Evolutionary conservation across 78 protist genomes (phyloP), one percentile per base, ranked within the genome.

Genomic region (Anaeramoeba flamelloides): DNA sequence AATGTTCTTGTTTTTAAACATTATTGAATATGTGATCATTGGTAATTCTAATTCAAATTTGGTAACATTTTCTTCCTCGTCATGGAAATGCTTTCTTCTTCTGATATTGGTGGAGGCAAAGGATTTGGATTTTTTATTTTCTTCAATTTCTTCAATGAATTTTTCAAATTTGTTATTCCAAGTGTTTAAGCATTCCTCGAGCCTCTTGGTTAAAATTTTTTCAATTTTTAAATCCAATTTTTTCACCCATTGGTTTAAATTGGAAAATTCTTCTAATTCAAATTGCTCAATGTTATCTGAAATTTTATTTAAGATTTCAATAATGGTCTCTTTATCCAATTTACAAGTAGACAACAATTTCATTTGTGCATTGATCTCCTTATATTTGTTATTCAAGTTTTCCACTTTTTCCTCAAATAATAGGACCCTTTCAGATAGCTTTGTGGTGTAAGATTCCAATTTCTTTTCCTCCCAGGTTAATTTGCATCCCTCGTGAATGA

Each of bases 241-340:
- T 36, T 36, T 33, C 12, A 87, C 92, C 93, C 93, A 92, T n/a
- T 40, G 26, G 38, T 76, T 74, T 32, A 92, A 75, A 84, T 90
- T 87, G 33, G 87, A 75, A 82, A 41, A 87, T 39, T 8, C 30
- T 4, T 77, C 90, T 2, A 89, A 69, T 78, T 87, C 86, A 77
- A 92, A 84, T 30, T 89, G 88, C 40, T 91, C 93, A 22, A 92
- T 84, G 36, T 69, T 17, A 74, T 88, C 79, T 81, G 90, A 93
- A 26, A 90, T 77, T 32, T 32, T 39, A 2, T 22, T 75, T 26
- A 88, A 22, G 1, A 12, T 1, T 1, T 3, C n/a, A 22, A 12
- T 32, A 26, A 88, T 1, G 76, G 81, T 31, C 77, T 76, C 40
- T 64, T 37, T 17, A 17, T 12, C 40, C 75, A 78, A 78, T 12